Evolutionary conservation across 2,329 filamentous ascomycete genomes (phyloP), one percentile per base, ranked within the genome.

Genomic region (Colletotrichum siamense): DNA sequence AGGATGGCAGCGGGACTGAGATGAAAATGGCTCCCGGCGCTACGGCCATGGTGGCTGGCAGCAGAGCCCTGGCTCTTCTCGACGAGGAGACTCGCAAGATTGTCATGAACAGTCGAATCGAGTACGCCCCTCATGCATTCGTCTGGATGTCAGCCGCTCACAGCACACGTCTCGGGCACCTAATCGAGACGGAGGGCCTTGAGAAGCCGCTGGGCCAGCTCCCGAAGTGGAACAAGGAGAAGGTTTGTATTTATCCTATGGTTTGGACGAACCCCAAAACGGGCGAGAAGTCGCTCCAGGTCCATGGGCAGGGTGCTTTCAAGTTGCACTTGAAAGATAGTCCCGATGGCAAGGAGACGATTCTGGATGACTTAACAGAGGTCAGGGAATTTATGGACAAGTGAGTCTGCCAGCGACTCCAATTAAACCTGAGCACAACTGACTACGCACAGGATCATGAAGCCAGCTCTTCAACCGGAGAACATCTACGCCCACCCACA

Each of bases 111-210:
- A 86, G 83, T 52, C 87, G 86, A 84, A 86, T 87, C 18, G 86
- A 88, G 79, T 88, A 88, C 73, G 85, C 86, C 9, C 87, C 85
- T 6, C 83, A 85, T 73, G 86, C 87, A 12, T 88, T 88, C 77
- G 79, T 83, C 79, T 88, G 85, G 87, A 86, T 87, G 73, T 82
- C 83, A 64, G 80, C 83, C 44, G 86, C 86, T 76, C 84, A 84
- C 44, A 84, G 84, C 5, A 83, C 82, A 26, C 75, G 86, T 7
- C 87, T 83, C 64, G 87, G 87, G 2, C 81, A 88, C 3, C 4
- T 52, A 10, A 52, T 52, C 4, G 44, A 52, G 44, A 52, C 44
- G n/a, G 44, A 52, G 44, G 44, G 44, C 4, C n/a, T 52, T 10
- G 44, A 52, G 44, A 52, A 52, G n/a, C 44, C 44, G n/a, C 10